Conservation (phyloP, 2,329 filamentous ascomycete species). For the Phyllosticta citribraziliensis region DNA sequence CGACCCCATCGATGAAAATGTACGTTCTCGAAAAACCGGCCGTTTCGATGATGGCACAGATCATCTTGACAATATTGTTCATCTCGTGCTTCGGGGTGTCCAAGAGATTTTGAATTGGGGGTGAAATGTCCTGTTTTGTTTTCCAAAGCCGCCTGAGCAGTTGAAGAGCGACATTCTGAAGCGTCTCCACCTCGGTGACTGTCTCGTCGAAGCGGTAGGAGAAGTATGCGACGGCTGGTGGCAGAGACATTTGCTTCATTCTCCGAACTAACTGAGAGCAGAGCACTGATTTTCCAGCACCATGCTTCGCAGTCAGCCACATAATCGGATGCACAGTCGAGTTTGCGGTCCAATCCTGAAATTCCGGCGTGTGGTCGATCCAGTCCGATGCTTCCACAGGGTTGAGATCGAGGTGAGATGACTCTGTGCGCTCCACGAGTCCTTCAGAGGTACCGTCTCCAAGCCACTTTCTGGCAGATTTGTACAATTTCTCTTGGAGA, state of each 20-base stretch:
- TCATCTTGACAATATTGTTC: neutral
- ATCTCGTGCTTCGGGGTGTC: neutral
- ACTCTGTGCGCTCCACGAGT: neutral
- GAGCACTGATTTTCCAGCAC: slow-evolving; percentile 5
- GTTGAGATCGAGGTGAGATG: no score
- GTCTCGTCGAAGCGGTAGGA: slow-evolving; percentile 7
- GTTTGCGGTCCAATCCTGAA: neutral
- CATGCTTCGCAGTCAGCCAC: slow-evolving; percentile 3
- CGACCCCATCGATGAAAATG: neutral
- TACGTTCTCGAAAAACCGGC: neutral
- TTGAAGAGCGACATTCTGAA: slow-evolving; percentile 1
- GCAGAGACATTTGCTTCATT: neutral
- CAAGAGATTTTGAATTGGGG: neutral
- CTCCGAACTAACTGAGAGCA: neutral
- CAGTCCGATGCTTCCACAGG: neutral
- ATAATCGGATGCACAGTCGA: neutral
- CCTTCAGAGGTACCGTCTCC: neutral
- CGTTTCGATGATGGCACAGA: neutral
- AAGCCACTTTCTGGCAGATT: neutral
- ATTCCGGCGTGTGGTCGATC: neutral
- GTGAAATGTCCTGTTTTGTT: neutral
- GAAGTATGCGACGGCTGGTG: neutral
- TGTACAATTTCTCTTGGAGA: no score
- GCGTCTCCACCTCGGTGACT: neutral
- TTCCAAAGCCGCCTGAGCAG: neutral